These are phyloP conservation scores for Aspergillus melleus DNA, from an alignment of 2,329 filamentous ascomycete genomes.

Conservation along the genomic window DNA sequence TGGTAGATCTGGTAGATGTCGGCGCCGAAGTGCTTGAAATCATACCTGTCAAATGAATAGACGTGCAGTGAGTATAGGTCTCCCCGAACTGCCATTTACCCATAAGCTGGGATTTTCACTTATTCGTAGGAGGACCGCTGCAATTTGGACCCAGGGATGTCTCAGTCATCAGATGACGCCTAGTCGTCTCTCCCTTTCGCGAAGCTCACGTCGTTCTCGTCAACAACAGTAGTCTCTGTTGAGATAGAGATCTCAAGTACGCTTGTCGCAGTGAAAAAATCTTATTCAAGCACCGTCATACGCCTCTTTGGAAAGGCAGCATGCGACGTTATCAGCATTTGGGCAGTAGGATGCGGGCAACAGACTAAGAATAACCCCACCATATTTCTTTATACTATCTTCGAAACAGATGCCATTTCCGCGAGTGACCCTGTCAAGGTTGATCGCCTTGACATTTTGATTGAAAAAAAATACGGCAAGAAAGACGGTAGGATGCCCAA, in stretches of 20 bases:
- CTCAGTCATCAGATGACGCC: neutral
- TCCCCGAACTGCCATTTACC: too few relatives aligned
- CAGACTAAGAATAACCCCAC: neutral
- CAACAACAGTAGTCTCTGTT: conserved; percentile 4
- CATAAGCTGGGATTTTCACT: neutral
- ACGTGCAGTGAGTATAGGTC: neutral
- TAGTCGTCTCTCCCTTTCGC: neutral
- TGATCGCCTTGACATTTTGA: too few relatives aligned
- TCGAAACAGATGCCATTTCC: neutral
- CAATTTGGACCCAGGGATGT: neutral
- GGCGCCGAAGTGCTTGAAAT: neutral
- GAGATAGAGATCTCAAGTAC: conserved; percentile 1
- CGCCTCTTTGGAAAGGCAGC: neutral
- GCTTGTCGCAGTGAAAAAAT: neutral
- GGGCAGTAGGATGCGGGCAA: conserved; percentile 3
- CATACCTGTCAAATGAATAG: neutral
- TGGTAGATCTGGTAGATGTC: neutral
- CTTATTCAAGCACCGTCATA: neutral
- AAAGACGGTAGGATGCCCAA: too few relatives aligned
- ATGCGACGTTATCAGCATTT: neutral
- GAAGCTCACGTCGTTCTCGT: neutral
- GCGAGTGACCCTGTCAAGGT: neutral
- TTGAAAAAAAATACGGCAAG: too few relatives aligned
- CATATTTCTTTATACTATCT: neutral
- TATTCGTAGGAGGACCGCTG: neutral